Conservation (phyloP, 495 filamentous ascomycete species). For the Neurospora sp. region DNA sequence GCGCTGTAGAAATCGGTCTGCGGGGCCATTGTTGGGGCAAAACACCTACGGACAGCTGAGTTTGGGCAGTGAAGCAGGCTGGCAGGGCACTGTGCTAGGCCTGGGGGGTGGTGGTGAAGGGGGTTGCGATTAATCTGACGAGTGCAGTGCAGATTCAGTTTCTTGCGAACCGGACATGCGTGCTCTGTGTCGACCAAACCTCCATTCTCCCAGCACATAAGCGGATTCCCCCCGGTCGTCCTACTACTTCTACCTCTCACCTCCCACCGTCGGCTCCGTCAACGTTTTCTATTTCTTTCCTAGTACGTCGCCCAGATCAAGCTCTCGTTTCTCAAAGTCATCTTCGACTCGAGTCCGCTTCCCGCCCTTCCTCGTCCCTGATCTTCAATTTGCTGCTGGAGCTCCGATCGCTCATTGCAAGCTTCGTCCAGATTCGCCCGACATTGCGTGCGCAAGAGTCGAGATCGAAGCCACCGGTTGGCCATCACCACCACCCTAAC, state of each 20-base stretch:
- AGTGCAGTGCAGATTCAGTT: neutral
- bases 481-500: constrained; percentile 24
- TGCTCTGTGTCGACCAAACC: neutral
- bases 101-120: neutral
- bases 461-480: constrained; percentile 14
- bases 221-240: neutral
- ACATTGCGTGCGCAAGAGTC: constrained; percentile 14
- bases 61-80: neutral
- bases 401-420: constrained; percentile 12
- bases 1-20: neutral
- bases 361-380: neutral
- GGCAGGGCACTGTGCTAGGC: neutral
- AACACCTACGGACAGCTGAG: neutral
- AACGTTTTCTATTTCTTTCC: neutral
- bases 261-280: neutral
- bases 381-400: constrained; percentile 3
- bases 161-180: neutral
- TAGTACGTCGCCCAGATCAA: neutral
- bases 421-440: constrained; percentile 3
- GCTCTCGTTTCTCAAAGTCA: neutral
- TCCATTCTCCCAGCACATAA: neutral
- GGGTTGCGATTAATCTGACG: neutral
- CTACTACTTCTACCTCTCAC: neutral
- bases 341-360: neutral
- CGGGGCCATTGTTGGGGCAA: neutral